Evolutionary conservation across 257 asterid species (phyloP), one percentile per base, ranked within the genome.

Genomic region (Fraxinus pennsylvanica): DNA sequence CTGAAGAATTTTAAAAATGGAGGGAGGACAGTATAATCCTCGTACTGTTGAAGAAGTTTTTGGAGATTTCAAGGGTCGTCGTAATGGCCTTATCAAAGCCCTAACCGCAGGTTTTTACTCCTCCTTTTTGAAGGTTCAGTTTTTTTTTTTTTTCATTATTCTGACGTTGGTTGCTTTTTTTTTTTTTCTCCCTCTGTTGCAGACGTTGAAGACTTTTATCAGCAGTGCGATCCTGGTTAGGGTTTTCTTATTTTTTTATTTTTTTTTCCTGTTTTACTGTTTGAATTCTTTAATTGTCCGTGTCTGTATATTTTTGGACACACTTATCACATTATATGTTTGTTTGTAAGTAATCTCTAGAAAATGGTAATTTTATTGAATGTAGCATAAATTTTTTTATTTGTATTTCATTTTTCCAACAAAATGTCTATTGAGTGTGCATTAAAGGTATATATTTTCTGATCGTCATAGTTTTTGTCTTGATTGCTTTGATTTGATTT

Each of bases 221-320:
- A 77, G 76, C 83, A 81, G 87, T 86, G 92, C 72, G 89, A 88
- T 83, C 92, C 92, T 73, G 90, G 90, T 81, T 52, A 41, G 79
- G 67, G 21, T n/a, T 14, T 29, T 32, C 6, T 25, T 47, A 54
- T 68, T 38, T 52, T 68, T 72, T 78, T 12, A 61, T 38, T 52
- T 68, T 72, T 78, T 12, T 41, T n/a, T 14, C 0, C 50, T 43
- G 50, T 9, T 15, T 32, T 9, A 17, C 32, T 68, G 25, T 77
- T 41, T 2, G 38, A 66, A 30, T 22, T 38, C 33, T 10, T 32
- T 22, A 25, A 9, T 63, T 63, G 6, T 25, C 7, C 12, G 69
- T 22, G 4, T 61, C 35, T 63, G 35, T 22, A 22, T 61, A 61
- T 22, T 21, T 21, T 61, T 22, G 15, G 68, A 9, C 10, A 30